phyloP scores from a whole-genome alignment of 768 basidiomycete species.

The Cystobasidium ongulense region DNA sequence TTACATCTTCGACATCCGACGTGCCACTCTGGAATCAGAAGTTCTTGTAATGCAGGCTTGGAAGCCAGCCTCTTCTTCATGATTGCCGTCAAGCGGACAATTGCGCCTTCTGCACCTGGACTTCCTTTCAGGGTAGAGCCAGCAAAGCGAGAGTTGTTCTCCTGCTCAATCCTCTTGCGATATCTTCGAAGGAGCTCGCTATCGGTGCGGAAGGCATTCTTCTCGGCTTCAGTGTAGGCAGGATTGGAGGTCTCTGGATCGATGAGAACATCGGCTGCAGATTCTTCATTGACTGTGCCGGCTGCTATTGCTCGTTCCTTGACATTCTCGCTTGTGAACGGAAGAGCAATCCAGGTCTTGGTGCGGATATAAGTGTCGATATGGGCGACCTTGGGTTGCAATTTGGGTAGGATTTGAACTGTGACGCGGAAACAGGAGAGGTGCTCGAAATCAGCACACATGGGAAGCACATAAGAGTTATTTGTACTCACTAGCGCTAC shows the following conservation, averaged over 20 bases:
- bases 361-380: conserved; percentile 33
- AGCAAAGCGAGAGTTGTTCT: conserved; percentile 2
- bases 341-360: conserved; percentile 21
- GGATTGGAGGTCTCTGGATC: conserved; percentile 2
- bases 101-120: background rate
- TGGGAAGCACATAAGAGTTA: background rate
- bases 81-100: background rate
- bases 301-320: background rate
- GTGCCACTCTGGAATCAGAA: conserved; percentile 28
- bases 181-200: background rate
- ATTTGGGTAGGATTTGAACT: conserved; percentile 36
- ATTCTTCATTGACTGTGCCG: background rate
- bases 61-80: conserved; percentile 16
- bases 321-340: background rate
- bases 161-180: background rate
- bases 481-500: conserved; percentile 33
- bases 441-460: background rate
- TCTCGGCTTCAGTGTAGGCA: background rate
- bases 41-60: background rate
- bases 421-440: background rate
- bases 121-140: conserved; percentile 11
- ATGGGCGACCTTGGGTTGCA: conserved; percentile 32
- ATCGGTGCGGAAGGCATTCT: background rate
- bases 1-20: conserved; percentile 13
- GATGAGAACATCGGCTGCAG: background rate